Conservation (phyloP, 768 basidiomycete species). For the Mycena leptocephala region DNA sequence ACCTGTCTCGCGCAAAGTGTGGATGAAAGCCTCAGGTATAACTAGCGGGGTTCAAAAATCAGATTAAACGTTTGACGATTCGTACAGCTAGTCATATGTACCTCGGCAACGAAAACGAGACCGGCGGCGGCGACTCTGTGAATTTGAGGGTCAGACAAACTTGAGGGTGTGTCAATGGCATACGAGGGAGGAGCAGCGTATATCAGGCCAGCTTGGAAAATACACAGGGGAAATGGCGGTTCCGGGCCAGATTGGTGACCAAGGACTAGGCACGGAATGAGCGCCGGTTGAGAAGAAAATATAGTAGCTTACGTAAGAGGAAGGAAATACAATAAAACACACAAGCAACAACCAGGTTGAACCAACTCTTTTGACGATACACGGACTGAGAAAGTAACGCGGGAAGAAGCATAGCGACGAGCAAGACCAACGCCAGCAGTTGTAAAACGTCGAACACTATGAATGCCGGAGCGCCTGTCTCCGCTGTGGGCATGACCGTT, state of each 20-base stretch:
- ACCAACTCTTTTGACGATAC: slow-evolving; percentile 29
- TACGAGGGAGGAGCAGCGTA: slow-evolving; percentile 29
- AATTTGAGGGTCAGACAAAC: background rate
- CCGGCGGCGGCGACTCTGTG: background rate
- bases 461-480: slow-evolving; percentile 12
- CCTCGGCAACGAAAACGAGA: slow-evolving; percentile 2
- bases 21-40: slow-evolving; percentile 15
- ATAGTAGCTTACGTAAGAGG: too few species aligned
- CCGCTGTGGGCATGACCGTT: background rate
- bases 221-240: slow-evolving; percentile 23
- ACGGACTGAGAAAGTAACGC: slow-evolving; percentile 17
- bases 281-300: too few species aligned
- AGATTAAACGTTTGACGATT: background rate
- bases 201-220: slow-evolving; percentile 32
- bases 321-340: slow-evolving; percentile 15
- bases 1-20: slow-evolving; percentile 18
- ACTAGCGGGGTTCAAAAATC: background rate
- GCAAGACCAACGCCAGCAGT: slow-evolving; percentile 14
- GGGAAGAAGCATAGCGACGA: slow-evolving; percentile 13
- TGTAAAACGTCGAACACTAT: slow-evolving; percentile 22
- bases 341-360: slow-evolving; percentile 17
- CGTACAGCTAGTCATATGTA: background rate
- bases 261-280: too few species aligned
- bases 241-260: slow-evolving; percentile 27
- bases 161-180: background rate